Evolutionary conservation across 495 filamentous ascomycete species (phyloP), one percentile per base, ranked within the genome.

Genomic region (Talaromyces borbonicus): DNA sequence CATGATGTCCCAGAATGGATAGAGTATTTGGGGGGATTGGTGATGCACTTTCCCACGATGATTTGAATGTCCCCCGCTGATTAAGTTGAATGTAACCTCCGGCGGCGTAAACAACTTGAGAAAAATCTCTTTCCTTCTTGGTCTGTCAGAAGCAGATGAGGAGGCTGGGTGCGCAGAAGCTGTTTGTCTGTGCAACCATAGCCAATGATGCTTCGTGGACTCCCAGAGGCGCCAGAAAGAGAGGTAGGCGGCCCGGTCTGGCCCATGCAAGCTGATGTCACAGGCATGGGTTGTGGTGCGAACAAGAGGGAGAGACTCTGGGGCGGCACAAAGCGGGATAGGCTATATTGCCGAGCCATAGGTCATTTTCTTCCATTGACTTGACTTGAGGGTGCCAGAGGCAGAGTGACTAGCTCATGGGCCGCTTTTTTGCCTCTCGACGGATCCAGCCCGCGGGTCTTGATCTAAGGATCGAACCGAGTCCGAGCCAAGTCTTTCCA

Each of bases 231-330:
- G 18, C 19, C 25, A 31, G 35, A 43, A 18, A 22, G n/a, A 43
- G 14, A n/a, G 26, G 22, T 24, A 43, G 18, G 31, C 16, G 12
- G 41, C n/a, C 20, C 41, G 41, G 29, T 43, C 41, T 43, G 41
- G 41, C 26, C 41, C n/a, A 43, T 31, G 41, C 41, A 31, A 12
- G 41, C 14, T 43, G 41, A 43, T 43, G 41, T 43, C 38, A 41
- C 38, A 24, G 5, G 8, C 9, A 16, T 38, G 4, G 19, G 16
- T 36, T 14, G 33, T 14, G 33, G 33, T 11, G 26, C 6, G 11
- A 11, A 29, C 6, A 11, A 6, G 26, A 4, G 15, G 20, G 20
- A 18, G 16, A 16, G 4, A 15, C 16, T 31, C 25, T 43, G 41
- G n/a, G 29, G 25, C 18, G 16, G 25, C 15, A 11, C 16, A 43